Conservation (phyloP, 1,284 basidiomycete species). For the Fomitopsis betulina region DNA sequence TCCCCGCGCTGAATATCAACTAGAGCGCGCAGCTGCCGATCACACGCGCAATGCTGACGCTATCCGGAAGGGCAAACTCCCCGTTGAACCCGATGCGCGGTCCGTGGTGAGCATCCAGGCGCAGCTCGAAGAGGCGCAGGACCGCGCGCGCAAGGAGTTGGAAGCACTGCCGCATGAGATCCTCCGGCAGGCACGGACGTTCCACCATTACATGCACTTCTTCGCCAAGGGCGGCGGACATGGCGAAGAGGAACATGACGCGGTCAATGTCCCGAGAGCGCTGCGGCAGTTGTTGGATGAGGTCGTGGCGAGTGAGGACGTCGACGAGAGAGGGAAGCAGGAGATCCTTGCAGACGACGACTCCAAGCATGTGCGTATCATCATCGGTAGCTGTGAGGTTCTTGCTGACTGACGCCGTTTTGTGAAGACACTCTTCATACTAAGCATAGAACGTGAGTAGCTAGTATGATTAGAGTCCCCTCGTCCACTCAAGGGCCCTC, state of each 20-base stretch:
- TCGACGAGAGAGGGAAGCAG: conserved; percentile 35
- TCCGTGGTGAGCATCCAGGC: conserved; percentile 15
- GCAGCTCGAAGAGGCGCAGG: conserved; percentile 12
- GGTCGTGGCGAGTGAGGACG: conserved; percentile 33
- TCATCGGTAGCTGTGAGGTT: neutral
- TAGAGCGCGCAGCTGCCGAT: neutral
- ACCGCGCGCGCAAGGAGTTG: conserved; percentile 30
- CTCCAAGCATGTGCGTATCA: conserved; percentile 41
- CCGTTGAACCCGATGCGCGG: neutral
- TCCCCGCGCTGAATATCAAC: conserved; percentile 4
- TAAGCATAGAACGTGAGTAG: conserved; percentile 50
- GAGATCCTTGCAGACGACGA: conserved; percentile 48
- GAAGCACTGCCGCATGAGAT: conserved; percentile 48
- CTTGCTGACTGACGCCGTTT: neutral
- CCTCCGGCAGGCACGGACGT: conserved; percentile 38
- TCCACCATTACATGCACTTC: conserved; percentile 44
- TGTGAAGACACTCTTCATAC: conserved; percentile 41
- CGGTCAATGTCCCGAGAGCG: conserved; percentile 30
- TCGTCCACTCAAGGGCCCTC: neutral
- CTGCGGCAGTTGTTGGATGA: conserved; percentile 44
- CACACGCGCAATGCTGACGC: conserved; percentile 3
- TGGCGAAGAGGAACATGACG: conserved; percentile 9
- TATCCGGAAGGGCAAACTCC: neutral
- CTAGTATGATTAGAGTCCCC: neutral
- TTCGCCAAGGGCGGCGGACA: conserved; percentile 22